phyloP scores from a whole-genome alignment of 192 early-diverging fungal genomes.

The Coemansia erecta region DNA sequence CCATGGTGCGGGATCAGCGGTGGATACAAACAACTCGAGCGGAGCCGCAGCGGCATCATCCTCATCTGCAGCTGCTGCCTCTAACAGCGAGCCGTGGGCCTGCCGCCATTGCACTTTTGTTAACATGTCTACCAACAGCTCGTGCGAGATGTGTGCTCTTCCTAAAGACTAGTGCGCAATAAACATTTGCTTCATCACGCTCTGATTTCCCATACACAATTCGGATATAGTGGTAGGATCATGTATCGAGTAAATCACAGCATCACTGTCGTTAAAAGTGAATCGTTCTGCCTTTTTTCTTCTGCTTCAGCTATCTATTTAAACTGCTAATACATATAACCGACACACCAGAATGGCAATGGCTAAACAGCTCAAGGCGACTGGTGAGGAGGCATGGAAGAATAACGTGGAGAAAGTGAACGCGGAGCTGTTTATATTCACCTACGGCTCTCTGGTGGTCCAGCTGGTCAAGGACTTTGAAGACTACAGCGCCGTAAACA shows the following conservation, averaged over 20 bases:
- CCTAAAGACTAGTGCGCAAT: slow-evolving; percentile 20
- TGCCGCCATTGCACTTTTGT: slow-evolving; percentile 50
- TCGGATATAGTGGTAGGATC: too few relatives aligned
- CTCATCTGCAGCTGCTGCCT: too few relatives aligned
- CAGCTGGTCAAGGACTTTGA: slow-evolving; percentile 94
- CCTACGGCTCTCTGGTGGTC: slow-evolving; percentile 95
- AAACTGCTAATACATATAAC: neutral
- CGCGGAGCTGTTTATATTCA: slow-evolving; percentile 94
- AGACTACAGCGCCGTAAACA: slow-evolving; percentile 89
- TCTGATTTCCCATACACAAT: neutral
- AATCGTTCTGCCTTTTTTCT: neutral
- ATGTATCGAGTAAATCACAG: too few relatives aligned
- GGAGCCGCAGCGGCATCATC: too few relatives aligned
- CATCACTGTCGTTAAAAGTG: too few relatives aligned
- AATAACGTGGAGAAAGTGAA: slow-evolving; percentile 93
- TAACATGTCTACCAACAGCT: slow-evolving; percentile 18
- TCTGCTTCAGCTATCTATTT: neutral
- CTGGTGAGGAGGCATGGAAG: slow-evolving; percentile 97
- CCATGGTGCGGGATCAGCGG: slow-evolving; percentile 12
- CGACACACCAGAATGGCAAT: slow-evolving; percentile 11
- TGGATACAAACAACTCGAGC: neutral
- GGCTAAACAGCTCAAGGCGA: slow-evolving; percentile 69
- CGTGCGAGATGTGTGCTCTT: slow-evolving; percentile 49
- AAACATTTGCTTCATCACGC: neutral
- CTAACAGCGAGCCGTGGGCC: slow-evolving; percentile 17